Conservation (phyloP, 768 basidiomycete species). For the Suillus weaverae region DNA sequence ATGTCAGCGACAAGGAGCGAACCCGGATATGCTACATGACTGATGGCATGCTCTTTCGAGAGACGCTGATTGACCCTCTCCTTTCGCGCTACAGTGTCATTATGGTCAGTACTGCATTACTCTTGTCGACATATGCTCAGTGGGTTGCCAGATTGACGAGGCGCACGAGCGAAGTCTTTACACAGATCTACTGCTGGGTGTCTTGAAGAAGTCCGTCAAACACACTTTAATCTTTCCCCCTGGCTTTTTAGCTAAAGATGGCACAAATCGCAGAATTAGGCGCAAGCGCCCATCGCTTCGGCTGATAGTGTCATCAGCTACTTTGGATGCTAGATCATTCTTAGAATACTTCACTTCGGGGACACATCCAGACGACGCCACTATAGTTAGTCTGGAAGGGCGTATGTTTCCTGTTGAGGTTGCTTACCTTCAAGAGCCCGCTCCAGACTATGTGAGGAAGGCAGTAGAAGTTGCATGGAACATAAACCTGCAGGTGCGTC, state of each 20-base stretch:
- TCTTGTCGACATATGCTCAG: neutral
- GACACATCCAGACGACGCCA: constrained; percentile 64
- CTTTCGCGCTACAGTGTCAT: constrained; percentile 92
- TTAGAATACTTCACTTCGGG: constrained; percentile 82
- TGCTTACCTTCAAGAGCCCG: constrained; percentile 79
- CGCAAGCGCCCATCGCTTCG: constrained; percentile 88
- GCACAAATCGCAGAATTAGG: constrained; percentile 62
- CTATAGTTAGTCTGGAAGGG: constrained; percentile 88
- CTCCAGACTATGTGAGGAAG: constrained; percentile 75
- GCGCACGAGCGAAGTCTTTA: constrained; percentile 97
- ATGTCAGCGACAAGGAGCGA: constrained; percentile 78
- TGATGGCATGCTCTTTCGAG: constrained; percentile 97
- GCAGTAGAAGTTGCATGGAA: constrained; percentile 86
- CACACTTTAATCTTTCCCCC: constrained; percentile 3
- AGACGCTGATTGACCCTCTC: constrained; percentile 88
- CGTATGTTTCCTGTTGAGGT: constrained; percentile 95
- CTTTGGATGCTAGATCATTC: constrained; percentile 89
- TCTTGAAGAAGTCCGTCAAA: constrained; percentile 81
- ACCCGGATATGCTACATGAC: constrained; percentile 96
- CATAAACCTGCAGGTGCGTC: constrained; percentile 70
- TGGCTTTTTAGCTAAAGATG: constrained; percentile 9
- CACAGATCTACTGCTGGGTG: constrained; percentile 88
- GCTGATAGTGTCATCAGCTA: constrained; percentile 93
- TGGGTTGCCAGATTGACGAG: constrained; percentile 77
- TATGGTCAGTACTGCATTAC: constrained; percentile 59